Conservation (phyloP, 805 yeast genomes). For the Blastobotrys muscicola region DNA sequence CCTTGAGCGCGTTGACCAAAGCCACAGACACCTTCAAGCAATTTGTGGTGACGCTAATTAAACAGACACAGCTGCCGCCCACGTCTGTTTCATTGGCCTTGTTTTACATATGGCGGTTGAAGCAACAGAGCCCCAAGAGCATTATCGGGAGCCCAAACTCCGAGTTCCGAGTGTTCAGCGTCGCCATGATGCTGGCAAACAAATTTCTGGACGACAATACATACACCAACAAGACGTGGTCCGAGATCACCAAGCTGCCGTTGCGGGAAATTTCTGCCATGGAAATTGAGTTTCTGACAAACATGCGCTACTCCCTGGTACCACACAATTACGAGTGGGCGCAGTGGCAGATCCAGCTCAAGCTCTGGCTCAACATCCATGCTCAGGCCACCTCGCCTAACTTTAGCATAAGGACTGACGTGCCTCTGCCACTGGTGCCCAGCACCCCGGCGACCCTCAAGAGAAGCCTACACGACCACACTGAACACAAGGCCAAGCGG, state of each 20-base stretch:
- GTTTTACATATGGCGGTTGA: constrained; percentile 25
- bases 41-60: constrained; percentile 22
- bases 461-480: not conserved
- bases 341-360: constrained; percentile 16
- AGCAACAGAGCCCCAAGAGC: constrained; percentile 15
- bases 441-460: not conserved
- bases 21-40: constrained; percentile 16
- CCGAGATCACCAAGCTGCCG: constrained; percentile 72
- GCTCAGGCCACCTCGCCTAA: constrained; percentile 2
- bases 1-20: constrained; percentile 3
- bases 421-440: not conserved
- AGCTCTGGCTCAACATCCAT: constrained; percentile 16
- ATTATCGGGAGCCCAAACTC: constrained; percentile 24
- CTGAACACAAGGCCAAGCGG: not conserved
- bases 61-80: constrained; percentile 24
- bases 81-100: constrained; percentile 26
- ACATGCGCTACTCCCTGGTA: constrained; percentile 48
- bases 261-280: constrained; percentile 45
- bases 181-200: constrained; percentile 72
- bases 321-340: constrained; percentile 27
- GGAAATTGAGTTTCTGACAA: constrained; percentile 60
- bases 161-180: constrained; percentile 37
- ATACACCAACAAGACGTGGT: constrained; percentile 85
- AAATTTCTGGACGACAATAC: constrained; percentile 91
- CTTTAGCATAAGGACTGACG: not conserved